Conservation (phyloP, 768 basidiomycete species). For the Tulasnella sp. region DNA sequence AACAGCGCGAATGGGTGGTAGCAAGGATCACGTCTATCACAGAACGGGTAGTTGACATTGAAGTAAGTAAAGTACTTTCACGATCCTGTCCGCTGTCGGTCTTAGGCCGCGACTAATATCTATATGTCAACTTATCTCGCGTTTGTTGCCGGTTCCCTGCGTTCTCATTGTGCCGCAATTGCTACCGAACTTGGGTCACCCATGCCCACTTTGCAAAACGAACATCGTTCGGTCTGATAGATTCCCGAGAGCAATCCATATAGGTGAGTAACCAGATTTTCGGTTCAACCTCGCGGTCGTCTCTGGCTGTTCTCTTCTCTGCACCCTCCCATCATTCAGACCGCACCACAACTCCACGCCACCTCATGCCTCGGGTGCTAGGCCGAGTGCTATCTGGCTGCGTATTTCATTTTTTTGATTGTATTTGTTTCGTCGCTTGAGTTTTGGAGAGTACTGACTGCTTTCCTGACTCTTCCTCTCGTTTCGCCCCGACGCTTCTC, state of each 20-base stretch:
- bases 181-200: neutral
- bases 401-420: neutral
- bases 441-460: neutral
- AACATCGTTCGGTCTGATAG: conserved; percentile 41
- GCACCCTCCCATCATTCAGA: neutral
- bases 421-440: neutral
- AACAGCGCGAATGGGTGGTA: conserved; percentile 91
- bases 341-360: neutral
- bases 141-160: neutral
- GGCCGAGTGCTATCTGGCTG: neutral
- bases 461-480: neutral
- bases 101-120: neutral
- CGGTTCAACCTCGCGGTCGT: neutral
- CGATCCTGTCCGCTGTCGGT: neutral
- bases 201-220: too few relatives aligned
- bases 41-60: conserved; percentile 76
- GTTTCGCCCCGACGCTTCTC: neutral
- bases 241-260: conserved; percentile 82
- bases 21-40: conserved; percentile 85
- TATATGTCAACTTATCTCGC: neutral
- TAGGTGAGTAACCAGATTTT: conserved; percentile 37
- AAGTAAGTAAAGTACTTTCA: conserved; percentile 46
- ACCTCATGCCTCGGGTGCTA: neutral
- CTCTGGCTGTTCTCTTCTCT: neutral
- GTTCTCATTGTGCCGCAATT: neutral